These are phyloP conservation scores for Eucalyptus sp. DNA, from an alignment of 345 rosid genomes.

Conservation along the genomic window DNA sequence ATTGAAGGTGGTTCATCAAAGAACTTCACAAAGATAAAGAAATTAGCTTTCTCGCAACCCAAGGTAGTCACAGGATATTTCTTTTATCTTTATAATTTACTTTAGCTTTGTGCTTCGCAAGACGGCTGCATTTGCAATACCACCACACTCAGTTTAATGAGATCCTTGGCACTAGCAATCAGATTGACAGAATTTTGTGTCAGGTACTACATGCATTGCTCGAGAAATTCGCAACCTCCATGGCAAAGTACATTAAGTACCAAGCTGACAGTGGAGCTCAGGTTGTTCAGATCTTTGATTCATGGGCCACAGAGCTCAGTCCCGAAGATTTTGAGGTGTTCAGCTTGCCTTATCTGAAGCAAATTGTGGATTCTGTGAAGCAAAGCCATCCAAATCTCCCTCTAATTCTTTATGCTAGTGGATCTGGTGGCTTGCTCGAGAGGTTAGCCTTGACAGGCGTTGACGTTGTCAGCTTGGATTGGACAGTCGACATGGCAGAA, in stretches of 20 bases:
- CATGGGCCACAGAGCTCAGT: conserved; percentile 98
- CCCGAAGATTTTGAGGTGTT: conserved; percentile 91
- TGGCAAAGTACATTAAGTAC: conserved; percentile 75
- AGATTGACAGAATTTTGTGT: background rate
- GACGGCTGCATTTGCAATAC: background rate
- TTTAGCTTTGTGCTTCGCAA: background rate
- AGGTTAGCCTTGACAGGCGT: conserved; percentile 78
- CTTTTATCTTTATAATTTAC: background rate
- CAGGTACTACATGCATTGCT: conserved; percentile 89
- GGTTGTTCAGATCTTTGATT: conserved; percentile 95
- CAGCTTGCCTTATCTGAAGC: conserved; percentile 82
- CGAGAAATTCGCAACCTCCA: conserved; percentile 71
- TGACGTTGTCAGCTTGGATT: conserved; percentile 95
- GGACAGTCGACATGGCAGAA: conserved; percentile 99
- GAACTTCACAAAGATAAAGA: conserved; percentile 77
- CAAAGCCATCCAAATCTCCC: conserved; percentile 86
- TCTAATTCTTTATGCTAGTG: conserved; percentile 81
- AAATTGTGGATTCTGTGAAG: conserved; percentile 76
- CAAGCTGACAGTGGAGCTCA: conserved; percentile 91
- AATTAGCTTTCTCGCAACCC: conserved; percentile 88
- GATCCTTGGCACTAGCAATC: background rate
- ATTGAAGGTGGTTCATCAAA: conserved; percentile 98
- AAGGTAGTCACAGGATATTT: conserved; percentile 20
- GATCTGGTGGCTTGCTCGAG: conserved; percentile 93
- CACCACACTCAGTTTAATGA: background rate